A percentile compares a stretch with the other conserved stretches of the same genome.
These are phyloP conservation scores for Nannochloris sp. DNA, from an alignment of 139 green algal genomes.

Conservation along the genomic window DNA sequence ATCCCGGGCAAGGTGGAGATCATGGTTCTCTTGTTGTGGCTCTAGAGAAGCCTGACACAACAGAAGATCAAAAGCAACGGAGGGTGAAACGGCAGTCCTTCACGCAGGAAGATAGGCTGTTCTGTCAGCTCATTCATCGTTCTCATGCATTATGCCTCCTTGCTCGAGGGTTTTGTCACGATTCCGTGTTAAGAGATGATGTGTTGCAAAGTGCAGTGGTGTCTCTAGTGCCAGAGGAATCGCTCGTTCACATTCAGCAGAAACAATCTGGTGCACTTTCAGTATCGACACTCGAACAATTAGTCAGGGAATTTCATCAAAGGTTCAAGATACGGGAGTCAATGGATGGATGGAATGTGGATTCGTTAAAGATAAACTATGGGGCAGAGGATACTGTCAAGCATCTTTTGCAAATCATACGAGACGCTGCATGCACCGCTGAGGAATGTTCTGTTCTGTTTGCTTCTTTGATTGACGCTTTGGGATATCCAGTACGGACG, in stretches of 20 bases:
- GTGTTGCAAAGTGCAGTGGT: slow-evolving; percentile 48
- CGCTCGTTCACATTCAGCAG: neutral
- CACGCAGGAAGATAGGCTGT: slow-evolving; percentile 30
- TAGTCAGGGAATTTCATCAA: neutral
- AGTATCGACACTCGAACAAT: neutral
- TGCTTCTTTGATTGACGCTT: slow-evolving; percentile 54
- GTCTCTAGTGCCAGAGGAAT: slow-evolving; percentile 5
- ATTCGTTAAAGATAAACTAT: neutral
- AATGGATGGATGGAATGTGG: neutral
- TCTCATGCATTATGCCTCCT: slow-evolving; percentile 60
- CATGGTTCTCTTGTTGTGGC: neutral
- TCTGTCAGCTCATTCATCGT: slow-evolving; percentile 42
- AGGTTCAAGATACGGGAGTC: slow-evolving; percentile 1
- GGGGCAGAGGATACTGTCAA: neutral
- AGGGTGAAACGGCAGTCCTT: neutral
- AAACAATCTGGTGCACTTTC: neutral
- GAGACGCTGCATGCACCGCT: slow-evolving; percentile 14
- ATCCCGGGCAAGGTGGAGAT: no score
- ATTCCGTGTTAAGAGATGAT: slow-evolving; percentile 38
- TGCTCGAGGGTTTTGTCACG: slow-evolving; percentile 32
- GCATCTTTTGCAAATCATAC: slow-evolving; percentile 9
- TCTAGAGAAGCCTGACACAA: neutral
- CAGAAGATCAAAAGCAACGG: neutral
- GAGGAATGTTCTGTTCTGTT: slow-evolving; percentile 62
- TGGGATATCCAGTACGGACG: slow-evolving; percentile 42